phyloP scores from a whole-genome alignment of 768 basidiomycete species.

The Xerocomellus dryophilus region DNA sequence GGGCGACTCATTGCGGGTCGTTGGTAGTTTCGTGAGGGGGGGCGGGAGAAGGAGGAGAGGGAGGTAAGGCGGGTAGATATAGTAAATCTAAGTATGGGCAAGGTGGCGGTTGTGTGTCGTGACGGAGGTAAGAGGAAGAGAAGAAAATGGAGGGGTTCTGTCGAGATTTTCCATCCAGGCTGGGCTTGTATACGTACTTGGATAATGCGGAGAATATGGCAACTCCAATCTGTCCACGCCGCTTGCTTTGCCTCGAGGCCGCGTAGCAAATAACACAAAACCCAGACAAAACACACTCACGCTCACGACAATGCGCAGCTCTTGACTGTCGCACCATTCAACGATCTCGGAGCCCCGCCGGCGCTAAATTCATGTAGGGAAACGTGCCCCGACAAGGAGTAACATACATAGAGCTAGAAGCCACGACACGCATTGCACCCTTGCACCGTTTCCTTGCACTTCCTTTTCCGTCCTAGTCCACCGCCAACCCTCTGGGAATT shows the following conservation, averaged over 20 bases:
- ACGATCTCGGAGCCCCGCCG: no score
- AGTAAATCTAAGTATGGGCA: conserved; percentile 1
- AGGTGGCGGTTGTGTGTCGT: background rate
- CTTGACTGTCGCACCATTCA: background rate
- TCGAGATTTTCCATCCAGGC: conserved; percentile 21
- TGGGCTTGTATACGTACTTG: conserved; percentile 25
- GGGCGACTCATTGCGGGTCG: conserved; percentile 37
- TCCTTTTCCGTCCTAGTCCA: conserved; percentile 15
- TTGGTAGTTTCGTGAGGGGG: conserved; percentile 28
- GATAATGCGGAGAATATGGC: conserved; percentile 25
- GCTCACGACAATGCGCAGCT: conserved; percentile 9
- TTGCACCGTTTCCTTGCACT: background rate
- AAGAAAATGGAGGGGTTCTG: conserved; percentile 6
- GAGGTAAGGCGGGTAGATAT: conserved; percentile 19
- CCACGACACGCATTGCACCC: conserved; percentile 1
- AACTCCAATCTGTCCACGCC: conserved; percentile 7
- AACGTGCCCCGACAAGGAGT: background rate
- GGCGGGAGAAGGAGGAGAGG: background rate
- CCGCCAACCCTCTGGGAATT: conserved; percentile 4
- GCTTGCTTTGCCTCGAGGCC: conserved; percentile 30
- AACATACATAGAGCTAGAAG: background rate
- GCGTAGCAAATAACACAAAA: conserved; percentile 7
- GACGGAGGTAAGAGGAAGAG: conserved; percentile 6
- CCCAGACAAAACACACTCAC: background rate
- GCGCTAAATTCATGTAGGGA: background rate